A percentile compares a stretch with the other conserved stretches of the same genome.
phyloP scores from a whole-genome alignment of 495 filamentous ascomycete species.

The Echria macrotheca region DNA sequence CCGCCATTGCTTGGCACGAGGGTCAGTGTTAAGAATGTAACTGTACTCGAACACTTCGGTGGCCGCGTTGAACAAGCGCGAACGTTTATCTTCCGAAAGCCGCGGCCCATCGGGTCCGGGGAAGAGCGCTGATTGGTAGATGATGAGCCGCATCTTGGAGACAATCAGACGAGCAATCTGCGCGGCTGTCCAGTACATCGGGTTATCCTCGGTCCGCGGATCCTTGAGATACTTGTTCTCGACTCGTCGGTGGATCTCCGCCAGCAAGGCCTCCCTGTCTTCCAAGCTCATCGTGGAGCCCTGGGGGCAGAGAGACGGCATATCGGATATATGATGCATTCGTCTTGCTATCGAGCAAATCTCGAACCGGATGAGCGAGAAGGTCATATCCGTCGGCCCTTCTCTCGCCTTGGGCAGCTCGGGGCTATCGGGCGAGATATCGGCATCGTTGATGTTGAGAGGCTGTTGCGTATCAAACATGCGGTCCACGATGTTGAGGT shows the following conservation, averaged over 20 bases:
- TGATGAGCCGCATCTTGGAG: slow-evolving; percentile 51
- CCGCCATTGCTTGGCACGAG: slow-evolving; percentile 59
- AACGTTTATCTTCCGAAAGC: slow-evolving; percentile 54
- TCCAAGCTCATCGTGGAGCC: slow-evolving; percentile 40
- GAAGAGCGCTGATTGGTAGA: slow-evolving; percentile 48
- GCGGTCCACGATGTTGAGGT: slow-evolving; percentile 62
- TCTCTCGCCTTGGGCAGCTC: slow-evolving; percentile 52
- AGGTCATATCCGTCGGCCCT: slow-evolving; percentile 74
- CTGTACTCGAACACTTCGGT: slow-evolving; percentile 74
- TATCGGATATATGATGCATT: slow-evolving; percentile 33
- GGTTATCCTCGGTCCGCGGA: slow-evolving; percentile 50
- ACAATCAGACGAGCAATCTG: slow-evolving; percentile 65
- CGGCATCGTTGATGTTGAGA: slow-evolving; percentile 73
- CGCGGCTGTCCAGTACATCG: slow-evolving; percentile 65
- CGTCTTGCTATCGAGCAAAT: slow-evolving; percentile 44
- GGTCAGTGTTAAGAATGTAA: slow-evolving; percentile 55
- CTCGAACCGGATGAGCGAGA: slow-evolving; percentile 65
- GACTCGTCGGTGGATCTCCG: slow-evolving; percentile 55
- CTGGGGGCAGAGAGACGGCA: slow-evolving; percentile 21
- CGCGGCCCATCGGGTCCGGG: slow-evolving; percentile 36
- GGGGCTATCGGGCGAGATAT: slow-evolving; percentile 61
- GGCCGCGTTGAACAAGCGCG: slow-evolving; percentile 67
- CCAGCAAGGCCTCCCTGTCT: slow-evolving; percentile 58
- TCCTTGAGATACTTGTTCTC: slow-evolving; percentile 62
- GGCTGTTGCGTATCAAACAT: slow-evolving; percentile 72